Conservation (phyloP, 169 alveolate species). For the Theileria sp. region DNA sequence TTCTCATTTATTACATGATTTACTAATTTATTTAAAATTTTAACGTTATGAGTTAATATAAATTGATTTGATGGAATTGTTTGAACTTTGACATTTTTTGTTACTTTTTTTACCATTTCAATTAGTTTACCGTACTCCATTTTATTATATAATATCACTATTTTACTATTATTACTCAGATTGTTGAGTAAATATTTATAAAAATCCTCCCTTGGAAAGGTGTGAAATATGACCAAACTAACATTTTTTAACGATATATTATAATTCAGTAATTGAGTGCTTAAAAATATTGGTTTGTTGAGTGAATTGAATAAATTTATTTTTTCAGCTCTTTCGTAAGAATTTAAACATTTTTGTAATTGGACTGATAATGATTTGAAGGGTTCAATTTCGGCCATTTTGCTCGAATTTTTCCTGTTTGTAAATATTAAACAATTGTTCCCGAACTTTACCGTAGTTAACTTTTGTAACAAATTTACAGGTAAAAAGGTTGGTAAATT, state of each 20-base stretch:
- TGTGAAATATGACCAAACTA: neutral
- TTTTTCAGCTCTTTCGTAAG: constrained; percentile 44
- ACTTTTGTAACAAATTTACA: constrained; percentile 3
- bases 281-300: constrained; percentile 27
- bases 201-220: neutral
- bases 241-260: neutral
- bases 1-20: constrained; percentile 15
- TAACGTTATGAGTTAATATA: constrained; percentile 28
- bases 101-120: constrained; percentile 10
- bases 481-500: constrained; percentile 61
- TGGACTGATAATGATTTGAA: constrained; percentile 30
- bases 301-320: constrained; percentile 36
- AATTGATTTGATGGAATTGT: constrained; percentile 45
- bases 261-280: neutral
- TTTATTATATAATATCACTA: constrained; percentile 36
- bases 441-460: constrained; percentile 26
- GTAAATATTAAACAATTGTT: constrained; percentile 46
- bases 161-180: neutral
- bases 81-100: constrained; percentile 45
- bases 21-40: constrained; percentile 38
- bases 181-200: neutral
- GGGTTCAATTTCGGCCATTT: constrained; percentile 25
- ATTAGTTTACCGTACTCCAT: constrained; percentile 29
- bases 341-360: constrained; percentile 43
- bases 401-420: constrained; percentile 43